Evolutionary conservation across 202 grass and related monocot species (phyloP).

Genomic region (Alloteropsis angusta): DNA sequence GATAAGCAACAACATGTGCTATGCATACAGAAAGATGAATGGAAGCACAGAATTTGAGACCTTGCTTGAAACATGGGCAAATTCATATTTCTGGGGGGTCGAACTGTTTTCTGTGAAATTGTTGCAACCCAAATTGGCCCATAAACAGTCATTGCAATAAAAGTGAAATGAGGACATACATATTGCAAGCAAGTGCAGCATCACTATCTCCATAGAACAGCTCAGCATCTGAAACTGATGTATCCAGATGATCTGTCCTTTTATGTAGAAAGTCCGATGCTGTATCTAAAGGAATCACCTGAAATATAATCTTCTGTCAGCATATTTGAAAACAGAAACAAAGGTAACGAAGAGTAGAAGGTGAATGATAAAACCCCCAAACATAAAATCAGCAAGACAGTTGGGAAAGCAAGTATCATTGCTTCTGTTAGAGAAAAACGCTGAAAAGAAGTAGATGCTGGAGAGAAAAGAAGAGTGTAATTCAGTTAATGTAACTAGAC

Average conservation of each 20-base stretch:
- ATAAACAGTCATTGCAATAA: conserved; percentile 2
- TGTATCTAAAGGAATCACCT: conserved; percentile 51
- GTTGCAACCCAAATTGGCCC: background rate
- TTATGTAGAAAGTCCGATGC: conserved; percentile 31
- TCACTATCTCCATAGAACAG: conserved; percentile 23
- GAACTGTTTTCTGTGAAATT: background rate
- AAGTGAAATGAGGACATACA: conserved; percentile 29
- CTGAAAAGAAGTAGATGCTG: background rate
- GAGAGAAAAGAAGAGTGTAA: conserved; percentile 22
- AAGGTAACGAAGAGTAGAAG: background rate
- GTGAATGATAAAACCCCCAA: background rate
- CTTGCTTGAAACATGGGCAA: background rate
- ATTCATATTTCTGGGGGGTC: background rate
- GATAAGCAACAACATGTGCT: background rate
- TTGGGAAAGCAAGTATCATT: background rate
- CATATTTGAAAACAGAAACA: conserved; percentile 1
- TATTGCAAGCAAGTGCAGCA: conserved; percentile 24
- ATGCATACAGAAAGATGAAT: background rate
- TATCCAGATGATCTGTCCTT: conserved; percentile 14
- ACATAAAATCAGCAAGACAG: background rate
- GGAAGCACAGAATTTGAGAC: background rate
- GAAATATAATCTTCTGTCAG: conserved; percentile 24
- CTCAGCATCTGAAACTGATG: conserved; percentile 31
- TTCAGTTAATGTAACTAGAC: conserved; percentile 28
- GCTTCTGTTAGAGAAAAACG: background rate